These are phyloP conservation scores for Aquilaria yunnanensis DNA, from an alignment of 345 rosid genomes.

Conservation along the genomic window DNA sequence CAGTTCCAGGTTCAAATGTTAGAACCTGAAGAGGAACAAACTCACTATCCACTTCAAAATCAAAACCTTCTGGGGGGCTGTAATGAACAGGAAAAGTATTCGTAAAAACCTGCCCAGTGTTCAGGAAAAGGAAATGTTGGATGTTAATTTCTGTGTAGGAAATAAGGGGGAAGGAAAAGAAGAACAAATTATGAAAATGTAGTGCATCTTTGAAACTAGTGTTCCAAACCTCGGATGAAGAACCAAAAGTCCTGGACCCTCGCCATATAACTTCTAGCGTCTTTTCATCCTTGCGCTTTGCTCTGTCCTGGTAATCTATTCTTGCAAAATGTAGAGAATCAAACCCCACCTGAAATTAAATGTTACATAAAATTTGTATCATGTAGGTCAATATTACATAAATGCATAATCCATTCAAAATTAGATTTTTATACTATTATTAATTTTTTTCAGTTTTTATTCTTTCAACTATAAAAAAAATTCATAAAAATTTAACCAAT, in stretches of 20 bases:
- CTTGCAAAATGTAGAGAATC: conserved; percentile 78
- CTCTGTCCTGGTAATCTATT: conserved; percentile 82
- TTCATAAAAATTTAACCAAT: too few relatives aligned
- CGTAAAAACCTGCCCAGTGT: conserved; percentile 49
- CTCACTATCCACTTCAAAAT: conserved; percentile 45
- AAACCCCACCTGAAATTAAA: conserved; percentile 46
- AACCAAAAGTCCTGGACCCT: conserved; percentile 68
- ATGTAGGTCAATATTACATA: too few relatives aligned
- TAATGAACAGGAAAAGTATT: conserved; percentile 59
- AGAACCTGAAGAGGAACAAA: conserved; percentile 59
- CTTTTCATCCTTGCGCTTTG: conserved; percentile 51
- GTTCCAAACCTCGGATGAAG: conserved; percentile 53
- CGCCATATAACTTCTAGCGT: conserved; percentile 76
- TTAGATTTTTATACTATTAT: too few relatives aligned
- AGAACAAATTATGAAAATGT: too few relatives aligned
- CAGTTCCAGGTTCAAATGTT: not conserved
- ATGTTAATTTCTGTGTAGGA: not conserved
- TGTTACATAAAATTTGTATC: too few relatives aligned
- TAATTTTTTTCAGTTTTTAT: too few relatives aligned
- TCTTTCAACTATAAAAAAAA: too few relatives aligned
- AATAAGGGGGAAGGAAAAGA: not conserved
- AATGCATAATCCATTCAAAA: not conserved
- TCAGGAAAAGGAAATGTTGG: conserved; percentile 2
- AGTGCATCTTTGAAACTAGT: not conserved
- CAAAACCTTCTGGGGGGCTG: conserved; percentile 59